These are phyloP conservation scores for Termitomyces sp. DNA, from an alignment of 768 basidiomycete species.

Conservation along the genomic window DNA sequence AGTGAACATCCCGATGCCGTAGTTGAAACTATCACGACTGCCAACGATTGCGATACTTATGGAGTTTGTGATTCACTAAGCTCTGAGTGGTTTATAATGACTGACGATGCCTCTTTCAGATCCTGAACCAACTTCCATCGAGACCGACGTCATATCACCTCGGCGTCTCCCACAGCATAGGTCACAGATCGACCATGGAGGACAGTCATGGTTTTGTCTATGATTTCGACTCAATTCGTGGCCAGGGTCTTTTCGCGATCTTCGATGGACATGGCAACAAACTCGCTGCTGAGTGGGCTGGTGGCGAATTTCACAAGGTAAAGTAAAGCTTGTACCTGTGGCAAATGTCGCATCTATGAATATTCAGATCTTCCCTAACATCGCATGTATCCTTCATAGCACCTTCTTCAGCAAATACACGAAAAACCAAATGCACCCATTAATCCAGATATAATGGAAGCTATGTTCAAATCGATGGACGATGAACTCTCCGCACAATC, in stretches of 20 bases:
- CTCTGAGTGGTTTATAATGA: not conserved
- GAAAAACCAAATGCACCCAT: conserved; percentile 13
- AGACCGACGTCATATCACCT: conserved; percentile 11
- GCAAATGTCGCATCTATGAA: not conserved
- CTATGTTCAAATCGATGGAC: conserved; percentile 16
- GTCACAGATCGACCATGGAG: conserved; percentile 14
- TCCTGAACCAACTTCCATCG: conserved; percentile 14
- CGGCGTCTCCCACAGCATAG: conserved; percentile 9
- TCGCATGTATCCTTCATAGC: not conserved
- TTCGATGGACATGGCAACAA: conserved; percentile 19
- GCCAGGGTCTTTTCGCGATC: conserved; percentile 15
- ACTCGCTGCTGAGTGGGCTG: conserved; percentile 17
- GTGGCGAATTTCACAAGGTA: conserved; percentile 18
- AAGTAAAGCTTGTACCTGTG: conserved; percentile 4
- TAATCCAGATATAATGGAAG: conserved; percentile 7
- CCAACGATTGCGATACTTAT: conserved; percentile 10
- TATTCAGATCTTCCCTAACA: conserved; percentile 2
- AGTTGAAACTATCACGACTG: conserved; percentile 13
- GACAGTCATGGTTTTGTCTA: conserved; percentile 17
- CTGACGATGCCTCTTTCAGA: conserved; percentile 1
- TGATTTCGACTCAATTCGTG: conserved; percentile 15
- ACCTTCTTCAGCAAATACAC: conserved; percentile 12
- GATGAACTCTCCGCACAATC: conserved; percentile 9
- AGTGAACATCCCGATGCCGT: conserved; percentile 7
- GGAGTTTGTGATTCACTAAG: conserved; percentile 7